Evolutionary conservation across 768 basidiomycete species (phyloP).

Genomic region (Pleurotus tuber-regium): DNA sequence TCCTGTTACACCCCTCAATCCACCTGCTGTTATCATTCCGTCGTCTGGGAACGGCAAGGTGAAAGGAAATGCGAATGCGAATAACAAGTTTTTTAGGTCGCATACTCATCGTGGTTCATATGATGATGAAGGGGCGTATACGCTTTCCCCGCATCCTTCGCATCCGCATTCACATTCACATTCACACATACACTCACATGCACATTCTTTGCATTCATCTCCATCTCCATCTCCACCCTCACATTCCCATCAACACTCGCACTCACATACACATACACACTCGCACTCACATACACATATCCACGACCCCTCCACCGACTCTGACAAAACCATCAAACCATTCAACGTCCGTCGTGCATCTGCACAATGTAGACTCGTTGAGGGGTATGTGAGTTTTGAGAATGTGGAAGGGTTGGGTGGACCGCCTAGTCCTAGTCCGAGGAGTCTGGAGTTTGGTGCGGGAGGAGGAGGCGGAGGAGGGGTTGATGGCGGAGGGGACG

Average conservation of each 20-base stretch:
- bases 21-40: not conserved
- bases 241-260: slow-evolving; percentile 2
- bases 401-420: slow-evolving; percentile 65
- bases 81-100: not conserved
- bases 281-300: not conserved
- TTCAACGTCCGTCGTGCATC: slow-evolving; percentile 67
- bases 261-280: not conserved
- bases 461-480: slow-evolving; percentile 10
- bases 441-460: slow-evolving; percentile 12
- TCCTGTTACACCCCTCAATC: slow-evolving; percentile 4
- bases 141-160: no score
- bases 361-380: slow-evolving; percentile 50
- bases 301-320: not conserved
- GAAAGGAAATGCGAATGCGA: no score
- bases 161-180: no score
- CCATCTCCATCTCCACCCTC: not conserved
- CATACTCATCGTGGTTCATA: not conserved
- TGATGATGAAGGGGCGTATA: not conserved
- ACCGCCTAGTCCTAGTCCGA: slow-evolving; percentile 40
- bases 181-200: not conserved
- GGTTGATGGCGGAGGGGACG: slow-evolving; percentile 2
- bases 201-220: not conserved
- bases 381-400: slow-evolving; percentile 69
- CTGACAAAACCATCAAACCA: slow-evolving; percentile 25
- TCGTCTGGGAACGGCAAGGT: no score